Percentiles rank a stretch among this genome's conserved stretches.
Evolutionary conservation across 768 basidiomycete genomes (phyloP).

Genomic region (Podaxis sp.): DNA sequence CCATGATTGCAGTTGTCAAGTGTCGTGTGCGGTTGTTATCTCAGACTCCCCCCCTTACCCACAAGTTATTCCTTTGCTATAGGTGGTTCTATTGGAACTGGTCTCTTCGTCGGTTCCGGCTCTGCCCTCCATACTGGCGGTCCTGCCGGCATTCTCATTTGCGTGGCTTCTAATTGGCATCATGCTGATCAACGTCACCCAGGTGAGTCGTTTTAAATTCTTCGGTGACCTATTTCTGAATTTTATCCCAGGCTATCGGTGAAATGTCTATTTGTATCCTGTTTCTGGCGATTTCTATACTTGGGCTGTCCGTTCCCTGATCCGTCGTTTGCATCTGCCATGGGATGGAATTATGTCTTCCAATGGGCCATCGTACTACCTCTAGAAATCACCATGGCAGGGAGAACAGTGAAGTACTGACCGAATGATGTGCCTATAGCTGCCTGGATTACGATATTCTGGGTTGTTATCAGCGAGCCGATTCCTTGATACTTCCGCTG

Average conservation of each 20-base stretch:
- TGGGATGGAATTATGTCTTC: conserved; percentile 47
- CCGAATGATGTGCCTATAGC: conserved; percentile 33
- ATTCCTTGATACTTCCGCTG: not conserved
- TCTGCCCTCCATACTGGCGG: conserved; percentile 34
- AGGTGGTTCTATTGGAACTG: conserved; percentile 47
- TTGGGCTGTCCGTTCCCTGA: conserved; percentile 40
- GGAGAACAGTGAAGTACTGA: conserved; percentile 42
- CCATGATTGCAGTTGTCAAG: conserved; percentile 47
- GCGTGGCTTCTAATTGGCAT: conserved; percentile 41
- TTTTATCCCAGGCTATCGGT: conserved; percentile 33
- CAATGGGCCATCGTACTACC: conserved; percentile 44
- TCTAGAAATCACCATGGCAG: conserved; percentile 42
- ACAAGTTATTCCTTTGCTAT: not conserved
- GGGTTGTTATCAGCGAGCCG: conserved; percentile 31
- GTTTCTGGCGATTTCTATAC: conserved; percentile 48
- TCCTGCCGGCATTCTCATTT: conserved; percentile 40
- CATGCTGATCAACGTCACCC: conserved; percentile 46
- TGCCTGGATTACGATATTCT: conserved; percentile 43
- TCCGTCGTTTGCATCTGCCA: conserved; percentile 43
- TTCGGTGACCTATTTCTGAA: not conserved
- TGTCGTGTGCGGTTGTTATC: not conserved
- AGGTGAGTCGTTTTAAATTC: conserved; percentile 21
- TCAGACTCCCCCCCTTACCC: not conserved
- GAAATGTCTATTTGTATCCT: conserved; percentile 48
- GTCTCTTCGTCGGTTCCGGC: conserved; percentile 45